Percentiles rank a stretch among this genome's conserved stretches.
Evolutionary conservation across 768 basidiomycete genomes (phyloP).

Genomic region (Hypholoma fasciculare): DNA sequence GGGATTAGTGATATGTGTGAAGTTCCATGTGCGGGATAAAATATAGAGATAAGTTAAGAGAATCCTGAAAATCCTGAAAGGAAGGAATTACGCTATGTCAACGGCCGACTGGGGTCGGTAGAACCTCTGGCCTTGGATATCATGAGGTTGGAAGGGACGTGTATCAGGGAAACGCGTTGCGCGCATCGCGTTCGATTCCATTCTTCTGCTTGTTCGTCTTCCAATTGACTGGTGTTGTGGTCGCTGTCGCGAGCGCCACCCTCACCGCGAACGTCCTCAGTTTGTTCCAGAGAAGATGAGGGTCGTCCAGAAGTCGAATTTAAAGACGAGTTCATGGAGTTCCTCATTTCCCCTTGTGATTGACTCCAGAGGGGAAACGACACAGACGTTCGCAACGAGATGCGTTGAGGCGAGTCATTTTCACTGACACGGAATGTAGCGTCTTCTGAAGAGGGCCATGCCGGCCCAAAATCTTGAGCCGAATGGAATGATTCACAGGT

Average conservation of each 20-base stretch:
- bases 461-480: constrained; percentile 55
- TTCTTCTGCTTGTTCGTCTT: constrained; percentile 80
- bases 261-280: neutral
- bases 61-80: neutral
- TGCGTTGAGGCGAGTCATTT: constrained; percentile 29
- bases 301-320: constrained; percentile 10
- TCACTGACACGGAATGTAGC: constrained; percentile 30
- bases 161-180: constrained; percentile 81
- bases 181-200: constrained; percentile 87
- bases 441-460: constrained; percentile 48
- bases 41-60: constrained; percentile 23
- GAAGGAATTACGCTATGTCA: neutral
- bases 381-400: constrained; percentile 29
- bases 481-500: constrained; percentile 66
- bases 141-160: constrained; percentile 57
- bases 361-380: constrained; percentile 24
- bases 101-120: constrained; percentile 10
- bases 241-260: neutral
- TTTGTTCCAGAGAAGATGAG: constrained; percentile 2
- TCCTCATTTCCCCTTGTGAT: constrained; percentile 12
- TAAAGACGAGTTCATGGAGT: constrained; percentile 14
- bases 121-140: constrained; percentile 26
- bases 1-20: constrained; percentile 7
- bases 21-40: constrained; percentile 10
- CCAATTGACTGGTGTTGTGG: neutral